Evolutionary conservation across 2,329 filamentous ascomycete genomes (phyloP), one percentile per base, ranked within the genome.

Genomic region (Leptographium wingfieldii): DNA sequence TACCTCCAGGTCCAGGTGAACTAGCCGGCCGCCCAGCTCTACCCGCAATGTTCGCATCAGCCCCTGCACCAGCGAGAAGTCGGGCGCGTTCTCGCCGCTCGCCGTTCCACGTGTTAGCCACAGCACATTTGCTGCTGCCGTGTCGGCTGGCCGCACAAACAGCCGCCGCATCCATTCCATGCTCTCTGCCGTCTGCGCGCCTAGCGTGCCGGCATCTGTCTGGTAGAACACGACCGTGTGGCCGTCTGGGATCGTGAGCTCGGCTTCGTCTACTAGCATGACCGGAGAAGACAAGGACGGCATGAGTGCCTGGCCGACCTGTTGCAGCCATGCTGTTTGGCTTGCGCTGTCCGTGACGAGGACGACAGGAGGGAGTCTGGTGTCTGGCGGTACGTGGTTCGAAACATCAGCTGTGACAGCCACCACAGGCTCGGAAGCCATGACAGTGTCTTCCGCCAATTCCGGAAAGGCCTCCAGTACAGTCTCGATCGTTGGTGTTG

Each of bases 41-140:
- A 63, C 63, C 14, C 70, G 68, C 29, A 72, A 63, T 3, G 68
- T 67, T 14, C 72, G 66, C 35, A 71, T 64, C 19, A 73, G 57
- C 11, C 72, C 72, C n/a, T 68, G 60, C 35, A 70, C 65, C 40
- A 71, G 65, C 31, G 66, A 67, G 16, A 71, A 64, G 16, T 67
- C 63, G 2, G 72, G 72, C 5, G 67, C 60, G 16, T 19, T 38
- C 4, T 54, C 60, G 57, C 63, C 64, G 11, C 65, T 53, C 35
- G 65, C 61, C 0, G 66, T 61, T 46, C 69, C 69, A 2, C 63
- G 65, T 3, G 71, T 73, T 27, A 73, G 61, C 72, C 72, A 74
- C 9, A 74, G 62, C 12, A 73, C 58, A 0, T 63, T 29, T 29
- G 58, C 58, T 62, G 57, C 63, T 63, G 62, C 63, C 65, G 27